Evolutionary conservation across 768 basidiomycete genomes (phyloP).

Genomic region (Russula abietina): DNA sequence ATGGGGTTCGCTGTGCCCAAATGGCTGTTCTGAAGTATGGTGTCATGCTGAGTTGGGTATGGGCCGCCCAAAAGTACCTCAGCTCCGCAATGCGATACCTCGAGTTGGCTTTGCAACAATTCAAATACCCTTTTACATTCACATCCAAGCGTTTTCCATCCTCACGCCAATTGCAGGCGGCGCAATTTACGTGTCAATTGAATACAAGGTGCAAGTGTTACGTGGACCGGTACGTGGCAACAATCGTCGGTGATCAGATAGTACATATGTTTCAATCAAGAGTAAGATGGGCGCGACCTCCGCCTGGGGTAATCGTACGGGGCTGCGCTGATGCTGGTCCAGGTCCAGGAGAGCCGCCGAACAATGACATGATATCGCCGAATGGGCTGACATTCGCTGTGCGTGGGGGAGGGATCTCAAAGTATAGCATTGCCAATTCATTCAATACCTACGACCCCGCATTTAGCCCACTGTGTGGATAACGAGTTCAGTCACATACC

Average conservation of each 20-base stretch:
- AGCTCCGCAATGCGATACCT: no score
- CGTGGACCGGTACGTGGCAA: neutral
- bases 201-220: neutral
- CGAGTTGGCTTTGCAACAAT: neutral
- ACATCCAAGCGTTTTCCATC: neutral
- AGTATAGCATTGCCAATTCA: constrained; percentile 71
- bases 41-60: no score
- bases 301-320: constrained; percentile 13
- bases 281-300: neutral
- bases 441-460: constrained; percentile 46
- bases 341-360: constrained; percentile 55
- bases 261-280: constrained; percentile 3
- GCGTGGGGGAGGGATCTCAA: constrained; percentile 78
- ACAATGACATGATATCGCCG: constrained; percentile 82
- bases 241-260: neutral
- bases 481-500: constrained; percentile 7
- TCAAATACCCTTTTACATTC: neutral
- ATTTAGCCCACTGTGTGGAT: neutral
- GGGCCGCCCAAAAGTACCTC: no score
- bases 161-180: neutral
- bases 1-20: no score
- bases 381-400: constrained; percentile 70
- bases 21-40: no score
- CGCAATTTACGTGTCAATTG: neutral
- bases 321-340: neutral